A percentile compares a stretch with the other conserved stretches of the same genome.
Conservation (phyloP, 768 basidiomycete species). For the Dentipellis fragilis region DNA sequence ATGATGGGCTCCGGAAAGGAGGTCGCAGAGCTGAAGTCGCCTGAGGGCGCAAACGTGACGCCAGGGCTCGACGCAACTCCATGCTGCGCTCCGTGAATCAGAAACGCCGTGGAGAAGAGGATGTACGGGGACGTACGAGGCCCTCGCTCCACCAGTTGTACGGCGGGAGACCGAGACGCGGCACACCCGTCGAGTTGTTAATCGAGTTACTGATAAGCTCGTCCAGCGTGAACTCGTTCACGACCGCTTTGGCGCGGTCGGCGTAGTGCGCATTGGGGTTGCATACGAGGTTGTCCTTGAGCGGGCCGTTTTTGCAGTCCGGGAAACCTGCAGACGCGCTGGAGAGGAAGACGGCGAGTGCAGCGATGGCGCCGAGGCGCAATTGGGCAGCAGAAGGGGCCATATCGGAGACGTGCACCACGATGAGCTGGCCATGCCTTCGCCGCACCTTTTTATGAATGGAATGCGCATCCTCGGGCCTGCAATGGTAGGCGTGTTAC, state of each 20-base stretch:
- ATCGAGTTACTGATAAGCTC: slow-evolving; percentile 44
- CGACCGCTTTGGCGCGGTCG: slow-evolving; percentile 39
- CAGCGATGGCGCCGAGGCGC: background rate
- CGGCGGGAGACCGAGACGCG: slow-evolving; percentile 43
- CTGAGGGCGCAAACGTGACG: slow-evolving; percentile 36
- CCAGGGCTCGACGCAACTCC: slow-evolving; percentile 46
- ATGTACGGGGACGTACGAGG: slow-evolving; percentile 26
- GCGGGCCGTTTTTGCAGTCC: background rate
- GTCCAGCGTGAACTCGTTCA: slow-evolving; percentile 37
- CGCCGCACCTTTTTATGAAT: background rate
- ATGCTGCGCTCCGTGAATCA: slow-evolving; percentile 26
- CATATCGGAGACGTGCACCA: background rate
- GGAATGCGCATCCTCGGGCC: background rate
- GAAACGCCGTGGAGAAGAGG: background rate
- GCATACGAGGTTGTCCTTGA: slow-evolving; percentile 23
- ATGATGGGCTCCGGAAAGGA: slow-evolving; percentile 50
- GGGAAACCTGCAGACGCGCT: background rate
- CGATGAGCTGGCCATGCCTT: background rate
- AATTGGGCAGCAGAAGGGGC: background rate
- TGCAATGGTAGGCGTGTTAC: background rate
- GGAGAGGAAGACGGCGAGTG: background rate
- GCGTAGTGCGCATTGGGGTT: slow-evolving; percentile 32
- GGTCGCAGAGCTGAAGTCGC: slow-evolving; percentile 46
- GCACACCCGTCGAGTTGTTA: slow-evolving; percentile 38
- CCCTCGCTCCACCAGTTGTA: slow-evolving; percentile 59